Conservation (phyloP, 2,329 filamentous ascomycete species). For the Diaporthe aspalathi region DNA sequence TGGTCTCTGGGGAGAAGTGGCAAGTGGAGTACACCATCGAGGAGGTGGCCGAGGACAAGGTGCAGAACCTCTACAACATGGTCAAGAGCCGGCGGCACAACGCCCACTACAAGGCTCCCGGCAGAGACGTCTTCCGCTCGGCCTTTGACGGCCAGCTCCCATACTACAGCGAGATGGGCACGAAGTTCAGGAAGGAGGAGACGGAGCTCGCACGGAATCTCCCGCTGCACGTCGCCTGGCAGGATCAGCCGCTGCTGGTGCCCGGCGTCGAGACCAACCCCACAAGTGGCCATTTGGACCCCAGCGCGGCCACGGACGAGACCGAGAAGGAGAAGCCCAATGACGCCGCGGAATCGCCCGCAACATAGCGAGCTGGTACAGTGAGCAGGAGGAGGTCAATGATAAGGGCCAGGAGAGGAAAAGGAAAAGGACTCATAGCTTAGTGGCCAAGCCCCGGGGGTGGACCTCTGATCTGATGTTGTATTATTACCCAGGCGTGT, state of each 20-base stretch:
- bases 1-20: slow-evolving; percentile 67
- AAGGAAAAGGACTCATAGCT: background rate
- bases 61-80: slow-evolving; percentile 64
- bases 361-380: no score
- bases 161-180: slow-evolving; percentile 63
- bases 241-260: slow-evolving; percentile 22
- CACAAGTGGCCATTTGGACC: background rate
- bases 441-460: background rate
- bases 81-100: slow-evolving; percentile 67
- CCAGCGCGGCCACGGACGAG: background rate
- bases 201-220: slow-evolving; percentile 61
- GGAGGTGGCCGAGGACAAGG: slow-evolving; percentile 64
- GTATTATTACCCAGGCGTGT: slow-evolving; percentile 9
- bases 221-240: slow-evolving; percentile 61
- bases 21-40: slow-evolving; percentile 80
- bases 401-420: background rate
- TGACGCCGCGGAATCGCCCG: no score
- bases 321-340: slow-evolving; percentile 3
- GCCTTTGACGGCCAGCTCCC: slow-evolving; percentile 58
- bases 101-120: slow-evolving; percentile 52
- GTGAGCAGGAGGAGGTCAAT: background rate
- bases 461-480: slow-evolving; percentile 9
- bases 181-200: slow-evolving; percentile 66
- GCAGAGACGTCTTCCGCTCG: slow-evolving; percentile 48
- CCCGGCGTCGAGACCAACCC: background rate